These are phyloP conservation scores for Phytophthora cajani DNA, from an alignment of 352 stramenopile species.

Conservation along the genomic window DNA sequence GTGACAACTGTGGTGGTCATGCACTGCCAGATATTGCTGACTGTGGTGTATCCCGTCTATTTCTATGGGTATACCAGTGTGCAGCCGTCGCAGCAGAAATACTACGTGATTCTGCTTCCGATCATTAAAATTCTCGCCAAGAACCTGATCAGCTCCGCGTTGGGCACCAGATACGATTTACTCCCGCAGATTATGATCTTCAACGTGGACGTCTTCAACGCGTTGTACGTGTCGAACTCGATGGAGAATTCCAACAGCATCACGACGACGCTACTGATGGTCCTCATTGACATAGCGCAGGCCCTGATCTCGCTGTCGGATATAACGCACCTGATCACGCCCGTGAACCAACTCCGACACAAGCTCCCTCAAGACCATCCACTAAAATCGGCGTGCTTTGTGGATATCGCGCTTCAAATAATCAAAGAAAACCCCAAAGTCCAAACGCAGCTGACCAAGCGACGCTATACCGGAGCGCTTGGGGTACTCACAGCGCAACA, in stretches of 20 bases:
- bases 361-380: neutral
- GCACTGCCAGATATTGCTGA: neutral
- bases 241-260: conserved; percentile 1
- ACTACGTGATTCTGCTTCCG: neutral
- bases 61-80: neutral
- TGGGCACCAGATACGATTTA: neutral
- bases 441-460: neutral
- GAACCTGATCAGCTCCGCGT: neutral
- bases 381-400: neutral
- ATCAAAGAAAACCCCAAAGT: neutral
- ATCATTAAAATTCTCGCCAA: conserved; percentile 3
- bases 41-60: neutral
- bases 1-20: neutral
- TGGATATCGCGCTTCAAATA: neutral
- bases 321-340: neutral
- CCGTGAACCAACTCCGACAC: neutral
- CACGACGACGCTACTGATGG: neutral
- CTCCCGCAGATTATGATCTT: conserved; percentile 4
- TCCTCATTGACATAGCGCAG: neutral
- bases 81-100: neutral
- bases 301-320: neutral
- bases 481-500: neutral
- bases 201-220: conserved; percentile 1
- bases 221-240: neutral
- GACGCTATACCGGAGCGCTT: neutral